Base-by-base conservation (phyloP, 2,329 filamentous ascomycete genomes). In the Fusarium denticulatum region DNA sequence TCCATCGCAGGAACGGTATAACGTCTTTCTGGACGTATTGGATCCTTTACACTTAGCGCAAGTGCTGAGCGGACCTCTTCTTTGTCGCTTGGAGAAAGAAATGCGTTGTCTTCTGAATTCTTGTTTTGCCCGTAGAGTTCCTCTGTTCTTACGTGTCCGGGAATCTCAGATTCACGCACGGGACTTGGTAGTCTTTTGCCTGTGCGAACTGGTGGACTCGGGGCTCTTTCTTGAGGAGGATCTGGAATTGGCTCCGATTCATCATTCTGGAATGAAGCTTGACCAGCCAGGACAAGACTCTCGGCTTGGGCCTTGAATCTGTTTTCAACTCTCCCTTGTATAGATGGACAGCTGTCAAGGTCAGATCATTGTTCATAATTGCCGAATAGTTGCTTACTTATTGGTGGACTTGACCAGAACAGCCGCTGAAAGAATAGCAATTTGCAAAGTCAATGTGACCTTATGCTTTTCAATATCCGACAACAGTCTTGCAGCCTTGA, bases 391-490 rank as follows among this genome's bases (percentile, higher is more conserved):
- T 39, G n/a, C 58, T 24, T 42, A 60, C 70, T 37, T 18, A 9
- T 22, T 42, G 2, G 55, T 55, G 1, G 71, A 37, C 16, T 71
- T 73, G 24, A 71, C 45, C 6, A 73, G 20, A 30, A 73, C 39
- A 1, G 70, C 71, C 9, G 71, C 58, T 8, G 66, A 71, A 13
- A 73, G 42, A 32, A 73, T 58, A 2, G 55, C 37, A 7, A 61
- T 71, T 15, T 73, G 71, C 13, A 73, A 22, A 9, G 70, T 60
- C 32, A 73, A 32, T 1, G 61, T 60, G 12, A 64, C 61, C 16
- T 71, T 67, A 11, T 73, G 71, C 15, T 73, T 73, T 7, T 73
- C 61, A 4, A 73, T 73, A 18, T 73, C 71, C 2, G 71, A 67
- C 13, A 71, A 20, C 5, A 73, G 10, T 13, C 32, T 66, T 7